phyloP scores from a whole-genome alignment of 2,329 filamentous ascomycete species.

The Hypoxylon sp. region DNA sequence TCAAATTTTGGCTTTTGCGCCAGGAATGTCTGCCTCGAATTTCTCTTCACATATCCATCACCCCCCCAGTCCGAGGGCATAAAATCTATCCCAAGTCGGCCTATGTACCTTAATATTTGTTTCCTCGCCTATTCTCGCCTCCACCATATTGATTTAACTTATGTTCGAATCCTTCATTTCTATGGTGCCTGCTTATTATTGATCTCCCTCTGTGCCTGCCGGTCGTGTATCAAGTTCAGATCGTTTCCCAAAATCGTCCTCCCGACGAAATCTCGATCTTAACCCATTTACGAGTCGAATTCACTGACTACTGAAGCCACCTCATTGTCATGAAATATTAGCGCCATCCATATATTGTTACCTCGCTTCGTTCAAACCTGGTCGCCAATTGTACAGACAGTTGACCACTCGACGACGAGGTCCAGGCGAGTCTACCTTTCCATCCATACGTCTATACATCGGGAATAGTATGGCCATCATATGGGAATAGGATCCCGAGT shows the following conservation, averaged over 20 bases:
- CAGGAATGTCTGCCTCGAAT: neutral
- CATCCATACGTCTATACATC: neutral
- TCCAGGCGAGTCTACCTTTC: neutral
- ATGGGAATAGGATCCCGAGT: neutral
- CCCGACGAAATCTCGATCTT: neutral
- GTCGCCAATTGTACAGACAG: neutral
- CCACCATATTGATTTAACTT: neutral
- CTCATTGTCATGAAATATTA: neutral
- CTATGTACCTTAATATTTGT: neutral
- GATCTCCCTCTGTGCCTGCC: neutral
- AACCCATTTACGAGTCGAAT: neutral
- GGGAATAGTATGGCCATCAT: neutral
- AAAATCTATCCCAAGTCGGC: neutral
- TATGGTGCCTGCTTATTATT: neutral
- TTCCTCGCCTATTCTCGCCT: neutral
- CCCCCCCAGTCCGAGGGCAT: neutral
- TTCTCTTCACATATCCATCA: neutral
- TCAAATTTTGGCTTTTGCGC: neutral
- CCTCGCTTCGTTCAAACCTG: neutral
- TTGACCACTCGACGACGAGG: neutral
- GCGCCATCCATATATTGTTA: neutral
- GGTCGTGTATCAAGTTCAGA: constrained; percentile 1
- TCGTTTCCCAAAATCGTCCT: neutral
- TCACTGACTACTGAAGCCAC: neutral
- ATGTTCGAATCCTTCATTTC: neutral